Evolutionary conservation across 176 grass and related monocot genomes (phyloP).

Genomic region (Oryza punctata): DNA sequence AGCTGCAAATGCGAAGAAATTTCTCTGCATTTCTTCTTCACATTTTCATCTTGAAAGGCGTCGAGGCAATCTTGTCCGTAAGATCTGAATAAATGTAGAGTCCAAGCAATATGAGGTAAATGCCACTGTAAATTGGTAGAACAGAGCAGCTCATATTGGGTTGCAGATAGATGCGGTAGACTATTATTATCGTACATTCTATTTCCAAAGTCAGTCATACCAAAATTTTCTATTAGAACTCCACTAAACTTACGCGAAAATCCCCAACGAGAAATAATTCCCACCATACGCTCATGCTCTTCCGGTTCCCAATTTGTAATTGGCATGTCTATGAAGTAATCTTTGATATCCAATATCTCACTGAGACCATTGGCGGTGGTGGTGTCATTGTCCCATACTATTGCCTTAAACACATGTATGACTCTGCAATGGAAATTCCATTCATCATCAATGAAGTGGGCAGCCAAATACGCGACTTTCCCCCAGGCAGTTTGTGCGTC

Average conservation of each 20-base stretch:
- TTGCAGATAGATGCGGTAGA: background rate
- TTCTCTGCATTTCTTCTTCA: background rate
- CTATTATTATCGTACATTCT: no score
- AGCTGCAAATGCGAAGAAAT: background rate
- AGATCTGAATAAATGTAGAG: no score
- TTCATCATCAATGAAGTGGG: background rate
- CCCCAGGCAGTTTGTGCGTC: background rate
- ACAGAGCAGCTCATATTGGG: background rate
- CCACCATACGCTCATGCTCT: background rate
- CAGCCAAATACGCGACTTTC: background rate
- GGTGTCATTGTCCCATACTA: no score
- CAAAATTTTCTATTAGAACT: background rate
- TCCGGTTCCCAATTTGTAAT: no score
- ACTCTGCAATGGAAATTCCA: background rate
- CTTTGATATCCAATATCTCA: no score
- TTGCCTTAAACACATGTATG: background rate
- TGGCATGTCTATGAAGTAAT: no score
- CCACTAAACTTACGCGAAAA: background rate
- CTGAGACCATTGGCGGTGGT: no score
- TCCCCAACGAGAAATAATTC: background rate
- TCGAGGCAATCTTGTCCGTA: background rate
- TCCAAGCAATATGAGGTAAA: no score
- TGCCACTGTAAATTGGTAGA: no score
- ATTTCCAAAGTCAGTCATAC: rapidly evolving
- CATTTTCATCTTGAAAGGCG: no score